These are phyloP conservation scores for Yarrowia divulgata DNA, from an alignment of 805 yeast genomes.

Conservation along the genomic window DNA sequence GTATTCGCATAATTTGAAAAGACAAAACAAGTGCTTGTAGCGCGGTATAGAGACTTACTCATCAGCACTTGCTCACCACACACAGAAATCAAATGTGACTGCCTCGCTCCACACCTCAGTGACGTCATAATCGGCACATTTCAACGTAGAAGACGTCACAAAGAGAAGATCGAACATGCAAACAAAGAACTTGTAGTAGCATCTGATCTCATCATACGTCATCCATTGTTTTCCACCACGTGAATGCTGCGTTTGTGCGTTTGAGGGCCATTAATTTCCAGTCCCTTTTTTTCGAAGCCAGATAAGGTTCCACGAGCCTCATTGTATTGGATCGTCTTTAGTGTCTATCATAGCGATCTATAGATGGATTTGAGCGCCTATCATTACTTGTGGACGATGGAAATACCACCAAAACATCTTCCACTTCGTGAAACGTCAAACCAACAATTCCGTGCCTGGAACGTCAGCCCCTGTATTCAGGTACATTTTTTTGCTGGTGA, in stretches of 20 bases:
- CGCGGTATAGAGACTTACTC: too few species aligned
- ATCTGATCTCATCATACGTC: background rate
- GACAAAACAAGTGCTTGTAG: too few species aligned
- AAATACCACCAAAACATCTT: too few species aligned
- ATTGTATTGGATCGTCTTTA: background rate
- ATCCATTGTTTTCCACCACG: background rate
- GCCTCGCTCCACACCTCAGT: background rate
- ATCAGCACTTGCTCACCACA: too few species aligned
- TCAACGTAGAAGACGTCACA: slow-evolving; percentile 1
- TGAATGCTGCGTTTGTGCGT: background rate
- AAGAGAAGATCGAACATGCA: background rate
- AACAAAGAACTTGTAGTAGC: background rate
- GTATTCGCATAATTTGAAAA: too few species aligned
- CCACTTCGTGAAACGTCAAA: too few species aligned
- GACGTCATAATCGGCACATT: background rate
- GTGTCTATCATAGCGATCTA: background rate
- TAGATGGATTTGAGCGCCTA: background rate
- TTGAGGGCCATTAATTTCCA: background rate
- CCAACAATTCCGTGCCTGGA: too few species aligned
- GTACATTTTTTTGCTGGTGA: background rate
- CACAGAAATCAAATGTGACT: too few species aligned
- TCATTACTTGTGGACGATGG: too few species aligned
- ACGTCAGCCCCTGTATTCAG: background rate
- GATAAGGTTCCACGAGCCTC: background rate
- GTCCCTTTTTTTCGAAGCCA: background rate